Evolutionary conservation across 2,329 filamentous ascomycete genomes (phyloP).

Genomic region (Xylaria hypoxylon): DNA sequence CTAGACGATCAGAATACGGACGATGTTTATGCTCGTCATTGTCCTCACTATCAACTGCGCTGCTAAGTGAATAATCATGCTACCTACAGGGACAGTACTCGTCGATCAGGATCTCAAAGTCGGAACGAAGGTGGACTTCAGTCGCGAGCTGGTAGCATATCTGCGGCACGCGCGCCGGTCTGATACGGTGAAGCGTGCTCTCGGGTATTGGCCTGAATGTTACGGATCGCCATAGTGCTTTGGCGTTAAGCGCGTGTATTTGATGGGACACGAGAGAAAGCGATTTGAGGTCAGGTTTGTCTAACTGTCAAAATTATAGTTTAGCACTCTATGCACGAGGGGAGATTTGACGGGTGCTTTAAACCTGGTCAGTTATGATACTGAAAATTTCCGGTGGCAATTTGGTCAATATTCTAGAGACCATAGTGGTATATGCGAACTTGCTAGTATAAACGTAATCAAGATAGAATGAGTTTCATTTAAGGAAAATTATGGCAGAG

Average conservation of each 20-base stretch:
- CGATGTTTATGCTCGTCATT: neutral
- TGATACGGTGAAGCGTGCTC: neutral
- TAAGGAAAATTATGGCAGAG: too few species aligned
- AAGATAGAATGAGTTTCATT: neutral
- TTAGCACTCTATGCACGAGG: neutral
- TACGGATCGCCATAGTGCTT: neutral
- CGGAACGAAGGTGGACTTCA: neutral
- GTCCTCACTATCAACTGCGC: neutral
- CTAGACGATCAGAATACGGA: neutral
- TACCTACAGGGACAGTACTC: too few species aligned
- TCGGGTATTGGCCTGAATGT: neutral
- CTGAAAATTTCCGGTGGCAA: conserved; percentile 8
- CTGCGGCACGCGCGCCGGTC: neutral
- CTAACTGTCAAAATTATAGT: neutral
- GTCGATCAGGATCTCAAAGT: neutral
- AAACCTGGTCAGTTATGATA: neutral
- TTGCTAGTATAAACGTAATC: too few species aligned
- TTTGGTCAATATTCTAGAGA: neutral
- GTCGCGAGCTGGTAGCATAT: neutral
- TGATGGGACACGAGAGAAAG: conserved; percentile 2
- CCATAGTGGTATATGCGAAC: too few species aligned
- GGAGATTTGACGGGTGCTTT: neutral
- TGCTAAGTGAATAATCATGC: too few species aligned
- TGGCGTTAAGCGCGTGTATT: neutral
- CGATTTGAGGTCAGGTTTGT: neutral